Evolutionary conservation across 1,284 basidiomycete species (phyloP).

Genomic region (Austroboletus sp.): DNA sequence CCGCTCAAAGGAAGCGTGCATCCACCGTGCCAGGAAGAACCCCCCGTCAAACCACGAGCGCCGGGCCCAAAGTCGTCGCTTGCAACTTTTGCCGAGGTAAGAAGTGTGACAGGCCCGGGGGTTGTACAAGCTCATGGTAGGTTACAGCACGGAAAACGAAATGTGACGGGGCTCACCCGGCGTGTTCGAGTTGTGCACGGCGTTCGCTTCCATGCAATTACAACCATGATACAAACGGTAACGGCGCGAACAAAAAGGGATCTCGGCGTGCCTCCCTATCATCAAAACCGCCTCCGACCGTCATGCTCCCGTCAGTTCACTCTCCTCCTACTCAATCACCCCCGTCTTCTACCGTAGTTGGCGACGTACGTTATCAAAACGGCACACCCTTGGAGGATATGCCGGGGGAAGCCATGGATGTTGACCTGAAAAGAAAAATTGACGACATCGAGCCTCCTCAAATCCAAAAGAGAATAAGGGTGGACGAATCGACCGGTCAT

Average conservation of each 20-base stretch:
- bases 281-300: slow-evolving; percentile 36
- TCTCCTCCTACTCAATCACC: slow-evolving; percentile 48
- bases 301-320: slow-evolving; percentile 40
- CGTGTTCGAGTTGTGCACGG: slow-evolving; percentile 70
- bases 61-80: slow-evolving; percentile 74
- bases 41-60: slow-evolving; percentile 51
- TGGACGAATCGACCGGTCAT: slow-evolving; percentile 27
- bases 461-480: slow-evolving; percentile 37
- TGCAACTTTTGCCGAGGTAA: slow-evolving; percentile 77
- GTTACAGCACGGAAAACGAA: slow-evolving; percentile 70
- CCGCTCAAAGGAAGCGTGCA: slow-evolving; percentile 58
- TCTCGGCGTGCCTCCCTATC: slow-evolving; percentile 43
- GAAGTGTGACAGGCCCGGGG: slow-evolving; percentile 5
- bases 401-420: slow-evolving; percentile 26
- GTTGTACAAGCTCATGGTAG: not conserved
- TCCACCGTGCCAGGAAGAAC: slow-evolving; percentile 60
- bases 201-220: slow-evolving; percentile 69
- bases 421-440: slow-evolving; percentile 36
- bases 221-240: slow-evolving; percentile 52
- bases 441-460: slow-evolving; percentile 31
- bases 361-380: slow-evolving; percentile 31
- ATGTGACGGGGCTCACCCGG: slow-evolving; percentile 72
- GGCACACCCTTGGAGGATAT: slow-evolving; percentile 27
- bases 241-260: slow-evolving; percentile 43
- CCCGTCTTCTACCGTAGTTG: slow-evolving; percentile 36